Evolutionary conservation across 176 grass and related monocot species (phyloP).

Genomic region (Aegilops umbellulata): DNA sequence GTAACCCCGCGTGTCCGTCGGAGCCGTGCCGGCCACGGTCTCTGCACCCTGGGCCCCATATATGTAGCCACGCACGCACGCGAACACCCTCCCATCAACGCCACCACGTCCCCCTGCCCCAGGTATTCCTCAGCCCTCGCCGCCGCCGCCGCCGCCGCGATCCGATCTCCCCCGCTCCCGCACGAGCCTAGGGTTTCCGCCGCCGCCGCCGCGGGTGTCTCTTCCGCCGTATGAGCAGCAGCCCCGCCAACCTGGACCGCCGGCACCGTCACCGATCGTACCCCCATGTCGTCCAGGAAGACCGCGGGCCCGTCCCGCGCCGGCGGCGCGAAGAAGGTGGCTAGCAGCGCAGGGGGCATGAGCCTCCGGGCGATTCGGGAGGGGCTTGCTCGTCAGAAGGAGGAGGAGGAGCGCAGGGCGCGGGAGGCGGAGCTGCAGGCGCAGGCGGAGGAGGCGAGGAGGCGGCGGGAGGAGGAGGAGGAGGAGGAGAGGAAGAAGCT

Average conservation of each 20-base stretch:
- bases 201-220: neutral
- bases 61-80: neutral
- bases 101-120: neutral
- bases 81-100: neutral
- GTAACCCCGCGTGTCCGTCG: neutral
- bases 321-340: slow-evolving; percentile 4
- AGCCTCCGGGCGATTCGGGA: slow-evolving; percentile 48
- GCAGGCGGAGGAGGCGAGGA: slow-evolving; percentile 39
- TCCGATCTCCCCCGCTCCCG: neutral
- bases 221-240: slow-evolving; percentile 7
- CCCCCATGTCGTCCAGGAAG: slow-evolving; percentile 30
- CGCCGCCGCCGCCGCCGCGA: neutral
- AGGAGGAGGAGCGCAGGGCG: slow-evolving; percentile 30
- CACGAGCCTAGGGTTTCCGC: neutral
- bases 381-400: slow-evolving; percentile 24
- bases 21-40: neutral
- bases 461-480: slow-evolving; percentile 44
- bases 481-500: slow-evolving; percentile 23
- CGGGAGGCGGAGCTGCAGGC: slow-evolving; percentile 22
- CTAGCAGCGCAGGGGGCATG: neutral
- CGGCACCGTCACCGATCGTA: neutral
- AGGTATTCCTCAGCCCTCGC: neutral
- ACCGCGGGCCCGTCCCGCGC: slow-evolving; percentile 19
- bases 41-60: neutral
- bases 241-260: slow-evolving; percentile 28